Percentiles rank a stretch among this genome's conserved stretches.
Evolutionary conservation across 306 rosid species (phyloP).

Genomic region (Prunus fruticosa): DNA sequence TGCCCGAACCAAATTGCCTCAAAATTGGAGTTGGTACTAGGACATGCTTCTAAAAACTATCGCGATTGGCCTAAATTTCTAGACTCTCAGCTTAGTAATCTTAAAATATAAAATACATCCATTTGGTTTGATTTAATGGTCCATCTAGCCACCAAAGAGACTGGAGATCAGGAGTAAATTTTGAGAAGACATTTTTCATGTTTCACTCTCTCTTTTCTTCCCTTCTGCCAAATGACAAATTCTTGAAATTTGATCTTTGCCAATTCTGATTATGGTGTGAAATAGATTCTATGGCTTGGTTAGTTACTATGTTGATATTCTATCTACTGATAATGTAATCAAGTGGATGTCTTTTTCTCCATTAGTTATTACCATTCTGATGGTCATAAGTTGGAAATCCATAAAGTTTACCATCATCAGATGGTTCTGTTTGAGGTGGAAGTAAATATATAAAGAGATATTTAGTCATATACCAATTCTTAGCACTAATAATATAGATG

Average conservation of each 20-base stretch:
- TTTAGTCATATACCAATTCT: too few relatives aligned
- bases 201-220: not conserved
- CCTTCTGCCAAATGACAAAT: not conserved
- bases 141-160: not conserved
- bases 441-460: too few relatives aligned
- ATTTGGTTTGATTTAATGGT: too few relatives aligned
- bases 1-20: not conserved
- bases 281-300: slow-evolving; percentile 9
- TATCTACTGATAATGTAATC: not conserved
- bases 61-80: not conserved
- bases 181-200: not conserved
- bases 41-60: not conserved
- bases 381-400: not conserved
- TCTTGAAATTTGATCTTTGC: not conserved
- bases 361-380: not conserved
- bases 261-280: not conserved
- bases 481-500: too few relatives aligned
- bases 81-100: not conserved
- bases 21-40: not conserved
- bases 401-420: not conserved
- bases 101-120: not conserved
- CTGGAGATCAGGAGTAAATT: not conserved
- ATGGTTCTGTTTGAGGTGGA: not conserved
- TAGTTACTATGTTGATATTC: slow-evolving; percentile 3
- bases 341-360: not conserved